A percentile compares a stretch with the other conserved stretches of the same genome.
Evolutionary conservation across 2,329 filamentous ascomycete genomes (phyloP).

Genomic region (Penicillium sp.): DNA sequence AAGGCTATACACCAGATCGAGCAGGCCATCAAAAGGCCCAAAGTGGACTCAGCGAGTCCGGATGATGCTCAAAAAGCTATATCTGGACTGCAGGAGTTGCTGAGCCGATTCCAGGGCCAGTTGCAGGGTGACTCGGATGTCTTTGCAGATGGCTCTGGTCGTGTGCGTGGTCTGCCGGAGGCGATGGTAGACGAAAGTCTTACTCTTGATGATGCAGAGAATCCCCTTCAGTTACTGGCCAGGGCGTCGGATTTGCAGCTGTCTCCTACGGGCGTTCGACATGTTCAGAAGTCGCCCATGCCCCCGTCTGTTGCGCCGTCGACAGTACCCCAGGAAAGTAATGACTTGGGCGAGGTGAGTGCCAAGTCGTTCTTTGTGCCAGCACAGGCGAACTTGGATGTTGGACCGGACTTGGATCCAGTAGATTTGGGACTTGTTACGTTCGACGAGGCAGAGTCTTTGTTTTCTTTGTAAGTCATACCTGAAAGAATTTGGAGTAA

Average conservation of each 20-base stretch:
- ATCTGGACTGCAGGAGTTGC: conserved; percentile 57
- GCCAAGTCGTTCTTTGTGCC: conserved; percentile 72
- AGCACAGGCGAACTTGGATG: conserved; percentile 67
- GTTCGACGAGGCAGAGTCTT: conserved; percentile 65
- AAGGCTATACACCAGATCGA: conserved; percentile 77
- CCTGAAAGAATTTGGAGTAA: neutral
- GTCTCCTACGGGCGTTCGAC: conserved; percentile 46
- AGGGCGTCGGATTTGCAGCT: conserved; percentile 72
- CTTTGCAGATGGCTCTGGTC: conserved; percentile 41
- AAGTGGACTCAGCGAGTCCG: conserved; percentile 51
- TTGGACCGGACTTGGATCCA: conserved; percentile 69
- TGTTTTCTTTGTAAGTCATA: conserved; percentile 67
- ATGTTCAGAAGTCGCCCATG: conserved; percentile 34
- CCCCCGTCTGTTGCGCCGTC: conserved; percentile 46
- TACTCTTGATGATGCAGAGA: conserved; percentile 74
- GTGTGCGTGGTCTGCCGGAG: conserved; percentile 29
- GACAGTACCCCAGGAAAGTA: conserved; percentile 37
- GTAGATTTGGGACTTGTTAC: conserved; percentile 73
- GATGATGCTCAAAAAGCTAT: conserved; percentile 52
- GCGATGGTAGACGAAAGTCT: conserved; percentile 58
- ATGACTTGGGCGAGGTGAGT: conserved; percentile 17
- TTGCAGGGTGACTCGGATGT: conserved; percentile 36
- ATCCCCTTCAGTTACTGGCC: conserved; percentile 74
- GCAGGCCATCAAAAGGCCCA: conserved; percentile 67
- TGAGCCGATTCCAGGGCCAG: conserved; percentile 56